Conservation (phyloP, 192 early-diverging fungal genomes). For the Phlyctochytrium arcticum region DNA sequence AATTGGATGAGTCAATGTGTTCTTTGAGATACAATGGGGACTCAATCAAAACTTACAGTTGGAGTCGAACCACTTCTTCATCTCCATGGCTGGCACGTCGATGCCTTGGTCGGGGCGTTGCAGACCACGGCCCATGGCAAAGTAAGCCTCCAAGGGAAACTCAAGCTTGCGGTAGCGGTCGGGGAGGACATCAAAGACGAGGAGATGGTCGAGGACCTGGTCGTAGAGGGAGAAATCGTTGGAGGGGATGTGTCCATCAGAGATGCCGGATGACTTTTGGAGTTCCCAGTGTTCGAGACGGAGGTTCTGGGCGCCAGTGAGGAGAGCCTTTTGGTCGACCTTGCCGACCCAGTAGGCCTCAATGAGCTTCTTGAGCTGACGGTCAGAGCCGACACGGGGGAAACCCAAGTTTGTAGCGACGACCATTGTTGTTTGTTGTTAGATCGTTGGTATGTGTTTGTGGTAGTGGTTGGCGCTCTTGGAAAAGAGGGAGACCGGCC, state of each 20-base stretch:
- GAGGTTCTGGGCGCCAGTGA: constrained; percentile 55
- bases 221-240: constrained; percentile 98
- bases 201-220: constrained; percentile 67
- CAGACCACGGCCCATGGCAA: constrained; percentile 96
- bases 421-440: constrained; percentile 23
- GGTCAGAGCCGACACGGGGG: constrained; percentile 91
- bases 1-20: neutral
- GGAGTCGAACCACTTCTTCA: constrained; percentile 99
- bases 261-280: constrained; percentile 67
- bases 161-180: constrained; percentile 52
- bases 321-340: constrained; percentile 66
- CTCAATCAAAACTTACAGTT: constrained; percentile 57
- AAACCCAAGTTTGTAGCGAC: constrained; percentile 62
- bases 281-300: constrained; percentile 53
- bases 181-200: constrained; percentile 57
- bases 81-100: constrained; percentile 93
- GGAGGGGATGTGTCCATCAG: constrained; percentile 71
- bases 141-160: constrained; percentile 74
- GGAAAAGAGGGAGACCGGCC: no score
- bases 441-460: no score
- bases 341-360: constrained; percentile 92
- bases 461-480: no score
- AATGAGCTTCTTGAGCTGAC: constrained; percentile 93
- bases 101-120: constrained; percentile 69
- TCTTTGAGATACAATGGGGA: neutral